Evolutionary conservation across 805 yeast species (phyloP), one percentile per base, ranked within the genome.

Genomic region (Vanderwaltozyma tropicalis): DNA sequence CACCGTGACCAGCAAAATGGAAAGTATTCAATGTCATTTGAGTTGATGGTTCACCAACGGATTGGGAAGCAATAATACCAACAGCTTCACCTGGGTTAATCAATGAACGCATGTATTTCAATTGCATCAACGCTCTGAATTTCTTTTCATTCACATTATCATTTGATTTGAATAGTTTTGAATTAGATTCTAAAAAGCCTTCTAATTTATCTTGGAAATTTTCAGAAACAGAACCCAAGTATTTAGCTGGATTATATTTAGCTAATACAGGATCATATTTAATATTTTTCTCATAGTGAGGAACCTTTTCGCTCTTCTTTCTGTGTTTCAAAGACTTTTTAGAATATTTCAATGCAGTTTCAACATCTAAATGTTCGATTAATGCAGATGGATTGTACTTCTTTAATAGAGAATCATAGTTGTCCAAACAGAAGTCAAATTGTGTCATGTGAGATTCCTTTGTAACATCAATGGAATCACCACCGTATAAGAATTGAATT

Each of bases 1-100:
- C 99, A 77, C 99, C 99, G 68, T 94, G 98, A 62, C 99, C 99
- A 52, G 99, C 99, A 57, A 92, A 92, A 70, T 92, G 95, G 85
- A 85, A 85, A 33, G 95, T 85, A 62, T 85, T 85, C 55, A 85
- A 74, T 14, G 99, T 92, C 99, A 92, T 92, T 69, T 92, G 99
- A 3, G 99, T 92, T 4, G 96, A 86, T 36, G 99, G 99, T 65
- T 92, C 99, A 66, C 99, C 99, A 61, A 92, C 80, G 38, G 96
- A 87, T 66, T 92, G 97, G 17, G 96, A 82, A 7, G 98, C 99
- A 66, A 94, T 80, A 55, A 92, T 88, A 66, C 99, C 99, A 39
- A 92, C 97, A 36, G 96, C 78, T 63, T 92, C 99, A 60, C 99
- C 98, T 4, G 99, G 97, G 53, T 86, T 76, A 38, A 92, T 79